Conservation (phyloP, 169 alveolate species). For the Perkinsus marinus region DNA sequence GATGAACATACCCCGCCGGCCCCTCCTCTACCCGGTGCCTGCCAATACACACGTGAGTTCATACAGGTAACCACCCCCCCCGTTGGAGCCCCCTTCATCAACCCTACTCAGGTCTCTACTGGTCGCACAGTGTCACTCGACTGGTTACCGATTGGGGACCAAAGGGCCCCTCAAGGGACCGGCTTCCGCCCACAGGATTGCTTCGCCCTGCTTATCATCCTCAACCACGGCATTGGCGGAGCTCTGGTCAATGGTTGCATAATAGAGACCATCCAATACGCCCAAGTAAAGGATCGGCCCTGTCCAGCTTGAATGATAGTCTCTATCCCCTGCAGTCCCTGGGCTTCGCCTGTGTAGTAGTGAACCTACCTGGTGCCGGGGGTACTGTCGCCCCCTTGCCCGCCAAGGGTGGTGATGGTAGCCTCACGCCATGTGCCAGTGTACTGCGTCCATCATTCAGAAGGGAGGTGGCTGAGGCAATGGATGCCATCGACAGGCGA, state of each 20-base stretch:
- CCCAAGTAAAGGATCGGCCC: background rate
- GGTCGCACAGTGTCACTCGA: background rate
- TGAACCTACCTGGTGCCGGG: background rate
- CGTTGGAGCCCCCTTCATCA: background rate
- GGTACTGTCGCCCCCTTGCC: background rate
- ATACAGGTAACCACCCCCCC: background rate
- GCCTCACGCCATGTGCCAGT: background rate
- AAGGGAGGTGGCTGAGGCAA: background rate
- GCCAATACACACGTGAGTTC: background rate
- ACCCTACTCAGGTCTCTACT: background rate
- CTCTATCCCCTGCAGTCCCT: background rate
- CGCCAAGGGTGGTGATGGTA: background rate
- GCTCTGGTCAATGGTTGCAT: background rate
- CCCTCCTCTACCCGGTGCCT: background rate
- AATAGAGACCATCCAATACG: background rate
- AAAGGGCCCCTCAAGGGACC: background rate
- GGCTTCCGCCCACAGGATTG: background rate
- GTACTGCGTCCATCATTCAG: background rate
- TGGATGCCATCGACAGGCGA: background rate
- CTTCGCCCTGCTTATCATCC: background rate
- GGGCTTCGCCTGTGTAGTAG: background rate
- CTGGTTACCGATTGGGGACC: background rate
- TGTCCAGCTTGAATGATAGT: background rate
- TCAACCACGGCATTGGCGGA: background rate
- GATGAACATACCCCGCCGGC: background rate